A percentile compares a stretch with the other conserved stretches of the same genome.
Conservation (phyloP, 2,329 filamentous ascomycete species). For the Zopfia rhizophila region DNA sequence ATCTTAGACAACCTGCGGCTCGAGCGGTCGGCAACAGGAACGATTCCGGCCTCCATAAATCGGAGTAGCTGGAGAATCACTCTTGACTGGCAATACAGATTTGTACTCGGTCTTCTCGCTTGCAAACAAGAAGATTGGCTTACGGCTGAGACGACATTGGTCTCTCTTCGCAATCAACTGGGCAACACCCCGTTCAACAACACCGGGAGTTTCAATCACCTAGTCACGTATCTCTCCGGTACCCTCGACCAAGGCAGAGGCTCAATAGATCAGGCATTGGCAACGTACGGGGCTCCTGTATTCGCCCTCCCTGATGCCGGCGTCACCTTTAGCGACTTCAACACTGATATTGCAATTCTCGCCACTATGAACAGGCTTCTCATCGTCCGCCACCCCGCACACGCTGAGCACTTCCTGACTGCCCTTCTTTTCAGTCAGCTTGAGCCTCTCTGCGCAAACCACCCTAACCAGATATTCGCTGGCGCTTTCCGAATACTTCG, state of each 20-base stretch:
- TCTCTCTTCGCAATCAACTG: conserved; percentile 35
- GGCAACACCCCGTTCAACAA: conserved; percentile 55
- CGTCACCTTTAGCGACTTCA: conserved; percentile 31
- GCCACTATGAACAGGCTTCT: conserved; percentile 60
- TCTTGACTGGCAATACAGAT: conserved; percentile 74
- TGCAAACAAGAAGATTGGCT: conserved; percentile 78
- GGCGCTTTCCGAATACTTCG: conserved; percentile 81
- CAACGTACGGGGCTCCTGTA: conserved; percentile 70
- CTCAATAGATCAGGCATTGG: conserved; percentile 73
- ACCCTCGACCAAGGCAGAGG: conserved; percentile 82
- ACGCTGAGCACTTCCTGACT: conserved; percentile 63
- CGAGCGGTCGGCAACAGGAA: conserved; percentile 26
- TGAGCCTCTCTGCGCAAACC: conserved; percentile 72
- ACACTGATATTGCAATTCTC: conserved; percentile 57
- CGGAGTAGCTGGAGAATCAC: conserved; percentile 72
- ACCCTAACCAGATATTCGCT: conserved; percentile 78
- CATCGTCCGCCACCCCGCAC: conserved; percentile 54
- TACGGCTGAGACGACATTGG: conserved; percentile 44
- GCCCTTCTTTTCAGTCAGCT: conserved; percentile 72
- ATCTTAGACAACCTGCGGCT: conserved; percentile 31
- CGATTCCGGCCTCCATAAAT: conserved; percentile 33
- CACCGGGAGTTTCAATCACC: conserved; percentile 58
- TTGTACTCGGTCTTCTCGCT: conserved; percentile 76
- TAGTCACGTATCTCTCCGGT: conserved; percentile 77
- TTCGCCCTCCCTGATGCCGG: conserved; percentile 63